Base-by-base conservation (phyloP, 345 rosid species). In the Carallia brachiata region DNA sequence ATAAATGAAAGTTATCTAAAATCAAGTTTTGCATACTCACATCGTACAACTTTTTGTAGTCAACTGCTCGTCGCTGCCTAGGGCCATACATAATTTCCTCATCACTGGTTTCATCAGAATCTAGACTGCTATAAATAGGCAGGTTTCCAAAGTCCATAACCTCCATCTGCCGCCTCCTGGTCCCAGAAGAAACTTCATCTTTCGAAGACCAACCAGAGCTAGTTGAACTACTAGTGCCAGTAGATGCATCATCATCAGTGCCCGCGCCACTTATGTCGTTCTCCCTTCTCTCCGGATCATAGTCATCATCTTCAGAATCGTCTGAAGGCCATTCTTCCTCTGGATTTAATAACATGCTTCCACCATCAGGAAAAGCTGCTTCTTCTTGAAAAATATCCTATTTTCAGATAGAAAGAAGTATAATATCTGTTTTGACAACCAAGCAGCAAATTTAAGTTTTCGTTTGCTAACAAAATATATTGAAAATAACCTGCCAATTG, bases 271-370 rank as follows among this genome's bases (percentile, higher is more conserved):
- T 80, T 69, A 75, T 75, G 69, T 81, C 71, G 63, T 70, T 82
- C 65, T 82, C 91, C 79, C 75, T 82, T 79, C 84, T 82, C 71
- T 84, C 90, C 36, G 98, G 98, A 79, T 89, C 89, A 81, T 95
- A 95, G 70, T 95, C 94, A 70, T 83, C 86, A 83, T 95, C 99
- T 73, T 83, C 83, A 54, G 98, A 92, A 78, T 95, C 99, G 84
- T 95, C 99, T 7, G 97, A 92, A 75, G 99, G 99, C 98, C 99
- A 95, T 39, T 88, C 89, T 31, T 74, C 88, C 65, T 86, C 97
- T 23, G 77, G 83, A 78, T 90, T 91, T 48, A 44, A 44, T 44
- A 44, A 44, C 16, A 88, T 81, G 56, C 64, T 72, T 58, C 82
- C 85, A 66, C 87, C 92, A 63, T 82, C 85, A 40, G 89, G 87